Base-by-base conservation (phyloP, 331 rosid species). In the Stylosanthes scabra region DNA sequence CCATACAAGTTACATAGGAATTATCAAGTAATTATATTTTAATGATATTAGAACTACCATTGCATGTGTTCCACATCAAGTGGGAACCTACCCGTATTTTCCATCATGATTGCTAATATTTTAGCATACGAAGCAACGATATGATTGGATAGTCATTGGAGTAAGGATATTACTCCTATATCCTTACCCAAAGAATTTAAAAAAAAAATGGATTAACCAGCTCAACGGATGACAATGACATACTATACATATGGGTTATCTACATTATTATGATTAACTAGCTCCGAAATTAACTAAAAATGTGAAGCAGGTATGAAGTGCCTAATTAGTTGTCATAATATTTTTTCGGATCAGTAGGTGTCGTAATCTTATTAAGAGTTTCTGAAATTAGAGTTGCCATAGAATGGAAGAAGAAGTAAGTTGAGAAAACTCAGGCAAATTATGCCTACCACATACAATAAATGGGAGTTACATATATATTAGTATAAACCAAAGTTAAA, bases 401-500 rank as follows among this genome's bases (percentile, higher is more conserved):
- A 42, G 28, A 56, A 37, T 5, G 42, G 28, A 61, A 52, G 41
- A 66, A 34, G 62, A 51, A 51, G 27, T 3, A 74, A 50, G 45
- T 34, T 34, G 12, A 52, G 60, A 63, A 79, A 70, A 42, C 6
- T 51, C 40, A 44, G 79, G 55, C 80, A 57, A 81, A 66, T 52
- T 11, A 49, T 59, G 85, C 74, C 69, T 25, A 74, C 37, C 58
- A 51, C 25, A 20, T 20, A 20, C 50, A 67, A 75, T 79, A 34
- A 69, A 72, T 63, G 10, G 47, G 41, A 52, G 31, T 46, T 41
- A 66, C 65, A 55, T 42, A 20, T 20, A 20, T 1, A 20, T 20
- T 20, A 20, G 25, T 34, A 55, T 34, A 55, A 29, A 8, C 6
- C 55, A 49, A 52, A 50, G 8, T 52, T 7, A n/a, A 59, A 79